These are phyloP conservation scores for Lepiota brunneoincarnata DNA, from an alignment of 768 basidiomycete genomes.

Conservation along the genomic window DNA sequence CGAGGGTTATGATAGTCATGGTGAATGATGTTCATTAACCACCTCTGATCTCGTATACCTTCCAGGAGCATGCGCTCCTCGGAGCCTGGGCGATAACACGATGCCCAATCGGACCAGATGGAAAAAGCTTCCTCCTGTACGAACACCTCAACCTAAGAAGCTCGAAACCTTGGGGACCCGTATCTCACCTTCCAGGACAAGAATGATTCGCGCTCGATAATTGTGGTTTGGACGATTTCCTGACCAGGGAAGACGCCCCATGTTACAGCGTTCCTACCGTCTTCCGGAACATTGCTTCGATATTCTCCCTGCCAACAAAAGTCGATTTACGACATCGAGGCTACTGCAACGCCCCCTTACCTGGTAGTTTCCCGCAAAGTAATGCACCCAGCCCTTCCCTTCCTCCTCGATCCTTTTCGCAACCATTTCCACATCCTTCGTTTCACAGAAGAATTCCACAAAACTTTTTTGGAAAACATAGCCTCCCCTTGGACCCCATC, in stretches of 20 bases:
- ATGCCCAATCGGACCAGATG: constrained; percentile 95
- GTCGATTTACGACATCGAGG: background rate
- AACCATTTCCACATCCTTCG: constrained; percentile 55
- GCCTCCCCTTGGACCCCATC: constrained; percentile 91
- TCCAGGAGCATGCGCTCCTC: constrained; percentile 74
- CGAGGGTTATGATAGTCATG: constrained; percentile 84
- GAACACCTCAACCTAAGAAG: constrained; percentile 6
- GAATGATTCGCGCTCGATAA: constrained; percentile 95
- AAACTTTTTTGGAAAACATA: constrained; percentile 98
- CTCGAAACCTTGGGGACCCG: background rate
- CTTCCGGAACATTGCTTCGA: constrained; percentile 74
- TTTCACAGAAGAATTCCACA: constrained; percentile 90
- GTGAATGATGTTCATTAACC: constrained; percentile 91
- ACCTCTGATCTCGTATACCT: constrained; percentile 64
- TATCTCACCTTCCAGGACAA: constrained; percentile 86
- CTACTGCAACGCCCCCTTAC: constrained; percentile 42
- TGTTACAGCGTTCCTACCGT: constrained; percentile 90
- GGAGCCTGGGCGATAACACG: constrained; percentile 77
- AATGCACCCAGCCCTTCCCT: constrained; percentile 72
- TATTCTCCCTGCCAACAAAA: constrained; percentile 62
- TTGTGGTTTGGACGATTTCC: constrained; percentile 93
- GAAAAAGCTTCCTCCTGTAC: constrained; percentile 91
- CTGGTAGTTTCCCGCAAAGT: constrained; percentile 78
- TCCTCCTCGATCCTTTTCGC: constrained; percentile 51
- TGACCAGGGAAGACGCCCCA: constrained; percentile 99